These are phyloP conservation scores for Wallemia mellicola DNA, from an alignment of 1,284 basidiomycete genomes.

Conservation along the genomic window DNA sequence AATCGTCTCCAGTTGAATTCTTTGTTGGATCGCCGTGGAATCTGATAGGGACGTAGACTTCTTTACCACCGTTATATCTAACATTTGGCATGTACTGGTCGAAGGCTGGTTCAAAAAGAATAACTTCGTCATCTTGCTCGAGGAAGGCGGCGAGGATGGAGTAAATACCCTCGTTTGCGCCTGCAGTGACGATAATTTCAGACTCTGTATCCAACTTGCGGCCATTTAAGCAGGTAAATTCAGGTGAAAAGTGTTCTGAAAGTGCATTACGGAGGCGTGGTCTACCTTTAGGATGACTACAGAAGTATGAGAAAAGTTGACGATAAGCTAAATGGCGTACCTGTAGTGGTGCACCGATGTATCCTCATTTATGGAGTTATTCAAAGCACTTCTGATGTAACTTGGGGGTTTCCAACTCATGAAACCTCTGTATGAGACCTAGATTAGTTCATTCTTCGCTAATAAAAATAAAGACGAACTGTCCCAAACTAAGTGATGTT, in stretches of 20 bases:
- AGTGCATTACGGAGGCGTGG: slow-evolving; percentile 59
- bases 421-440: too few relatives aligned
- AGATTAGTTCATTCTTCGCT: too few relatives aligned
- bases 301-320: too few relatives aligned
- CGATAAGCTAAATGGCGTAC: too few relatives aligned
- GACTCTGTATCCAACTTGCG: slow-evolving; percentile 29
- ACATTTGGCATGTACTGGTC: slow-evolving; percentile 47
- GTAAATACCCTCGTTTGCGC: slow-evolving; percentile 86
- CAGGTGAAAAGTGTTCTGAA: slow-evolving; percentile 37
- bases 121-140: slow-evolving; percentile 75
- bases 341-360: slow-evolving; percentile 1
- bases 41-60: slow-evolving; percentile 70
- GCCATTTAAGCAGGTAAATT: slow-evolving; percentile 22
- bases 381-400: slow-evolving; percentile 50
- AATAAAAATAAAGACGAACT: too few relatives aligned
- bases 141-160: slow-evolving; percentile 65
- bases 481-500: slow-evolving; percentile 70
- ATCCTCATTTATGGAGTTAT: slow-evolving; percentile 26
- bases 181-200: slow-evolving; percentile 79
- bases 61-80: slow-evolving; percentile 28
- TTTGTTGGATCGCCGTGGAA: slow-evolving; percentile 22
- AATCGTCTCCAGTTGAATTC: slow-evolving; percentile 36
- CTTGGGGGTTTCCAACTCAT: slow-evolving; percentile 60
- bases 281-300: slow-evolving; percentile 60
- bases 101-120: slow-evolving; percentile 94